phyloP scores from a whole-genome alignment of 1,284 basidiomycete species.

The Cryptococcus sp. region DNA sequence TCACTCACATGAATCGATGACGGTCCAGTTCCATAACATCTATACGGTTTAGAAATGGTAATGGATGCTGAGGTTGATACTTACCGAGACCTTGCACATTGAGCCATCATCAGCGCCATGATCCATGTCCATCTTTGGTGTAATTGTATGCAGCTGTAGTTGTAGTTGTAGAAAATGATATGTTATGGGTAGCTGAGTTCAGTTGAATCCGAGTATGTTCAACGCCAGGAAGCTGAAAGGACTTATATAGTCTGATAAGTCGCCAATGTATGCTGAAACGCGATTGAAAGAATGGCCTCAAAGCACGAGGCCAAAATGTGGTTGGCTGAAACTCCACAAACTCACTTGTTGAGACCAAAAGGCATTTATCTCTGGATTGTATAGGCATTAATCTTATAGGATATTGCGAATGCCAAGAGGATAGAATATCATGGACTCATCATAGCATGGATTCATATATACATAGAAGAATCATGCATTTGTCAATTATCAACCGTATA shows the following conservation, averaged over 20 bases:
- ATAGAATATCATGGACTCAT: not conserved
- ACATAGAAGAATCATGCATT: not conserved
- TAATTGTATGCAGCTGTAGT: not conserved
- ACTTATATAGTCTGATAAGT: too few relatives aligned
- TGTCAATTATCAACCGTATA: not conserved
- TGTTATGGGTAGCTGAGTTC: not conserved
- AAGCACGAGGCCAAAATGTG: too few relatives aligned
- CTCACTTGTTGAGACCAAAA: too few relatives aligned
- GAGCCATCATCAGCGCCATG: conserved; percentile 1
- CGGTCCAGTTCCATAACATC: conserved; percentile 37
- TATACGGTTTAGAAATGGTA: not conserved
- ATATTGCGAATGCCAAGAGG: not conserved
- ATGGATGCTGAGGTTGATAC: not conserved
- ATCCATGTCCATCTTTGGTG: conserved; percentile 6
- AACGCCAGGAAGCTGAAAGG: too few relatives aligned
- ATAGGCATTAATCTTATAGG: too few relatives aligned
- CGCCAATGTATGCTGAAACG: too few relatives aligned
- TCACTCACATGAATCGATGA: conserved; percentile 21
- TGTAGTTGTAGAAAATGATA: not conserved
- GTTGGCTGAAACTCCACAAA: too few relatives aligned
- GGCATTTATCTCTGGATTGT: too few relatives aligned
- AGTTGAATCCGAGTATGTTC: too few relatives aligned
- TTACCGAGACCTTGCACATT: conserved; percentile 1
- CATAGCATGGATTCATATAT: not conserved
- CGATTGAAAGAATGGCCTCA: too few relatives aligned